Evolutionary conservation across 805 yeast species (phyloP).

Genomic region (Teunomyces cretensis): DNA sequence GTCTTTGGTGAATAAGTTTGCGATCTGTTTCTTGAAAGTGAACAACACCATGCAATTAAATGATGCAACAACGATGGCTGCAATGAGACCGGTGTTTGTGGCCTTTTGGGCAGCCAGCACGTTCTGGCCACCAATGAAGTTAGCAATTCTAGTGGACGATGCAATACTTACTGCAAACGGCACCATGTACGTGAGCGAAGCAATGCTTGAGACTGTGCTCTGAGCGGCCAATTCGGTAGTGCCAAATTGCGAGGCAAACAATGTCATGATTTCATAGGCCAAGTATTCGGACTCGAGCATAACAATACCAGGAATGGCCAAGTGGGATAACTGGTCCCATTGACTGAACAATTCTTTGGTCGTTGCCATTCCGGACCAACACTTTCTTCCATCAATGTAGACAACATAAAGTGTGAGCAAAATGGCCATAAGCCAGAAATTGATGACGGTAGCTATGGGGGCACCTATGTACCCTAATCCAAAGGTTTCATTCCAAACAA

Average conservation of each 20-base stretch:
- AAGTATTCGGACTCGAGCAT: slow-evolving; percentile 47
- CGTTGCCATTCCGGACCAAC: slow-evolving; percentile 64
- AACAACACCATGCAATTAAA: slow-evolving; percentile 48
- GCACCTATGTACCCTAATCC: slow-evolving; percentile 46
- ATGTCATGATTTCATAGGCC: slow-evolving; percentile 48
- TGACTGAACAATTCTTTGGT: slow-evolving; percentile 31
- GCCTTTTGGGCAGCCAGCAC: slow-evolving; percentile 36
- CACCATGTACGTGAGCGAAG: slow-evolving; percentile 43
- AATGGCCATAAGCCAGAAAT: slow-evolving; percentile 42
- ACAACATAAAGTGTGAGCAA: slow-evolving; percentile 35
- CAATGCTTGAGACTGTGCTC: slow-evolving; percentile 49
- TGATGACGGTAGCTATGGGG: slow-evolving; percentile 42
- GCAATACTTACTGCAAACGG: slow-evolving; percentile 49
- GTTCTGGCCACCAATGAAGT: slow-evolving; percentile 44
- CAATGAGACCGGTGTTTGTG: slow-evolving; percentile 29
- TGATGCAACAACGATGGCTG: slow-evolving; percentile 28
- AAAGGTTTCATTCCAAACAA: slow-evolving; percentile 41
- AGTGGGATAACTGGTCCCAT: slow-evolving; percentile 35
- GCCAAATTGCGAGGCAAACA: slow-evolving; percentile 48
- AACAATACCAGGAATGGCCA: slow-evolving; percentile 46
- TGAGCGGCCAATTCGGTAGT: slow-evolving; percentile 53
- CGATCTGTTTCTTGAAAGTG: slow-evolving; percentile 48
- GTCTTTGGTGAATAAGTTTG: slow-evolving; percentile 62
- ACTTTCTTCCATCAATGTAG: slow-evolving; percentile 58
- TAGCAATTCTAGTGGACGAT: slow-evolving; percentile 44